These are phyloP conservation scores for Capsicum pubescens DNA, from an alignment of 257 asterid species.

Conservation along the genomic window DNA sequence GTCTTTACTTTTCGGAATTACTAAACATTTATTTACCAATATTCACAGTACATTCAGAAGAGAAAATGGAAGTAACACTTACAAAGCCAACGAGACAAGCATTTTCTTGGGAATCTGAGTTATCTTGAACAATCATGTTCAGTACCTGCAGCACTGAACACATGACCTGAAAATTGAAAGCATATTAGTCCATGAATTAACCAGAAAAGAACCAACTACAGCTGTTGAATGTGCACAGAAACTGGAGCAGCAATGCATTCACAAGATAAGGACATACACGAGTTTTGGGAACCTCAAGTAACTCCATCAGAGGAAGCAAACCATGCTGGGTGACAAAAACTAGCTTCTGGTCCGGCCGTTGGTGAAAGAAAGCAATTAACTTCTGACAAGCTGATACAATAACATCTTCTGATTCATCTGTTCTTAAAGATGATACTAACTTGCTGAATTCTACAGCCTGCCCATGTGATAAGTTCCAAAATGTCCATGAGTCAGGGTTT, in stretches of 20 bases:
- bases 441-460: conserved; percentile 96
- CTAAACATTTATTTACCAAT: not conserved
- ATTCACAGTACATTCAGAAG: conserved; percentile 25
- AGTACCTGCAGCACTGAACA: conserved; percentile 93
- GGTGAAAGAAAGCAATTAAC: conserved; percentile 77
- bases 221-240: conserved; percentile 1
- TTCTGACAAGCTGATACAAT: conserved; percentile 92
- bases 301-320: conserved; percentile 90
- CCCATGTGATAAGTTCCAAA: conserved; percentile 32
- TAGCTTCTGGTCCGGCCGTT: conserved; percentile 90
- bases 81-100: conserved; percentile 99
- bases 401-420: conserved; percentile 93
- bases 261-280: conserved; percentile 62
- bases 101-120: conserved; percentile 90
- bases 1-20: conserved; percentile 22
- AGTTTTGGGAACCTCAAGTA: conserved; percentile 88
- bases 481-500: conserved; percentile 11
- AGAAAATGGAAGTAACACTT: conserved; percentile 47
- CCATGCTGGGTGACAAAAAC: conserved; percentile 95
- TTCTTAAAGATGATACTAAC: conserved; percentile 85
- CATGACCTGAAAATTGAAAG: conserved; percentile 57
- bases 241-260: conserved; percentile 19
- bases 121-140: conserved; percentile 88
- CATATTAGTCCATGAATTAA: conserved; percentile 4
- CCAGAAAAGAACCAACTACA: conserved; percentile 5